These are phyloP conservation scores for Austroboletus novae-zelandiae DNA, from an alignment of 1,284 basidiomycete species.

Conservation along the genomic window DNA sequence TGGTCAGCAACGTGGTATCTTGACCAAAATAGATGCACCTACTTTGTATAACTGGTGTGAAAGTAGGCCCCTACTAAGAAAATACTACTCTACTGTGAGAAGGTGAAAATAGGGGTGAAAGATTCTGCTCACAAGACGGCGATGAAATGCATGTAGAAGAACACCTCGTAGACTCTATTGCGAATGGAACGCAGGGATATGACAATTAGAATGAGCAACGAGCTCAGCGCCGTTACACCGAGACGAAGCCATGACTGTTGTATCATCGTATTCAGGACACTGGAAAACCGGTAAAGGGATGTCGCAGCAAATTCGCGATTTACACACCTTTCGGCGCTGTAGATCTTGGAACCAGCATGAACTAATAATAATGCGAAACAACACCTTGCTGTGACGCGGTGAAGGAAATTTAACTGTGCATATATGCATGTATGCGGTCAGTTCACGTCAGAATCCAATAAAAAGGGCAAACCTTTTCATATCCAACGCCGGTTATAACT, in stretches of 20 bases:
- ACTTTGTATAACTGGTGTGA: conserved; percentile 34
- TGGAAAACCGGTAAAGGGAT: conserved; percentile 6
- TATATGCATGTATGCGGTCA: neutral
- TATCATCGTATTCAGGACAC: conserved; percentile 1
- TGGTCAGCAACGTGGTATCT: neutral
- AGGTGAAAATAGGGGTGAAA: neutral
- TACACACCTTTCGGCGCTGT: conserved; percentile 9
- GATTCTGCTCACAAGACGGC: conserved; percentile 38
- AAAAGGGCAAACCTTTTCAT: conserved; percentile 47
- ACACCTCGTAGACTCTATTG: conserved; percentile 44
- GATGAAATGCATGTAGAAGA: conserved; percentile 43
- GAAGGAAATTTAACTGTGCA: conserved; percentile 47
- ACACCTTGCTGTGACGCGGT: conserved; percentile 51
- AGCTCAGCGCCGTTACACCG: conserved; percentile 39
- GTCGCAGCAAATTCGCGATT: neutral
- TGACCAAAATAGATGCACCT: conserved; percentile 14
- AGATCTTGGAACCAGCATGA: conserved; percentile 45
- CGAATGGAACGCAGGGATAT: conserved; percentile 47
- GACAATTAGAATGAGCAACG: conserved; percentile 39
- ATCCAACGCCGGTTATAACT: conserved; percentile 59
- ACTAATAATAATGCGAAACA: conserved; percentile 49
- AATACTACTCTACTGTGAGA: conserved; percentile 31
- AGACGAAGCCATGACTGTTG: conserved; percentile 35
- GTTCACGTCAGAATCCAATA: neutral
- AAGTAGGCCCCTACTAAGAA: conserved; percentile 41